A percentile compares a stretch with the other conserved stretches of the same genome.
Conservation (phyloP, 352 stramenopile species). For the Globisporangium spinosum region DNA sequence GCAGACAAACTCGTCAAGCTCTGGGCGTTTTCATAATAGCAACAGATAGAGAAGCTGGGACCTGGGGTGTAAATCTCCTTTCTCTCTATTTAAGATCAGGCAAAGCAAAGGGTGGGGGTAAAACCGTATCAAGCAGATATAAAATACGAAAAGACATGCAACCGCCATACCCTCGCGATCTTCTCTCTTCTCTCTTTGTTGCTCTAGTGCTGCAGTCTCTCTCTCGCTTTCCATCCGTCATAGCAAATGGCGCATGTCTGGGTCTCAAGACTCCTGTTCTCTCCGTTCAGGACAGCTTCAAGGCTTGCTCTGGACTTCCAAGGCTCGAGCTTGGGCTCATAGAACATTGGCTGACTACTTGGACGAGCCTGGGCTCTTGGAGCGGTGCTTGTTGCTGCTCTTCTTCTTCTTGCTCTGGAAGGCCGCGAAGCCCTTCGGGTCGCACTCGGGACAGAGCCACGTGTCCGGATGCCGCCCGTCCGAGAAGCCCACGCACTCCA, state of each 20-base stretch:
- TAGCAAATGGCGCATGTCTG: not conserved
- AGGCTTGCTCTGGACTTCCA: not conserved
- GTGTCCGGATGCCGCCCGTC: slow-evolving; percentile 80
- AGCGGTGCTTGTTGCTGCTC: slow-evolving; percentile 51
- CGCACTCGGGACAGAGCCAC: slow-evolving; percentile 85
- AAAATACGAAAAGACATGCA: slow-evolving; percentile 2
- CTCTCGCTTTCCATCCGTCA: not conserved
- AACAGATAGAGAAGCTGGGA: not conserved
- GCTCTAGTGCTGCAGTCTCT: not conserved
- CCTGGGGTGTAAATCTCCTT: not conserved
- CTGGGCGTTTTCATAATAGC: slow-evolving; percentile 34
- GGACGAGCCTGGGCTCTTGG: slow-evolving; percentile 64
- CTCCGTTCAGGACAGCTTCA: not conserved
- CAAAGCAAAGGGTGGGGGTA: not conserved
- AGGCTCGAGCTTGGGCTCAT: not conserved
- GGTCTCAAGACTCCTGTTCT: not conserved
- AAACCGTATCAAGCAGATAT: slow-evolving; percentile 2
- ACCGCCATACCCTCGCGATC: not conserved
- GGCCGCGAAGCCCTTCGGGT: slow-evolving; percentile 74
- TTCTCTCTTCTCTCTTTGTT: not conserved
- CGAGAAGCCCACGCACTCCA: slow-evolving; percentile 81
- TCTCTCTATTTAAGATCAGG: not conserved
- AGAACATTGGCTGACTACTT: slow-evolving; percentile 7
- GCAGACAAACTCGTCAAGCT: slow-evolving; percentile 70
- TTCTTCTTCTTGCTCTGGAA: slow-evolving; percentile 88